phyloP scores from a whole-genome alignment of 2,329 filamentous ascomycete species.

The Trichoderma hamatum region DNA sequence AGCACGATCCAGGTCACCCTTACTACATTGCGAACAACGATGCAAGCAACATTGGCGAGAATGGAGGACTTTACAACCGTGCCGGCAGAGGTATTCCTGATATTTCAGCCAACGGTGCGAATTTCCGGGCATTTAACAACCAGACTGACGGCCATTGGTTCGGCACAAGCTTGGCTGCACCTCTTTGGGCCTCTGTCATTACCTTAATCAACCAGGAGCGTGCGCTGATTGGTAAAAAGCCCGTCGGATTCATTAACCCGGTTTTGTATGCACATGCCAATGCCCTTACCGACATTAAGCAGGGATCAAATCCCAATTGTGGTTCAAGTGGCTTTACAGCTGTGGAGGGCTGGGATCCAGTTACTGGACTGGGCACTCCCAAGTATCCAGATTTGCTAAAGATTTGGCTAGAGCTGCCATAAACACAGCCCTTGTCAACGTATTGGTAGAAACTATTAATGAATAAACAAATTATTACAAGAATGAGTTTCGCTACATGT shows the following conservation, averaged over 20 bases:
- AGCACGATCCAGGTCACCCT: constrained; percentile 32
- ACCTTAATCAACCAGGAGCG: constrained; percentile 32
- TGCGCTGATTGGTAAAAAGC: constrained; percentile 38
- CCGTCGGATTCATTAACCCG: constrained; percentile 48
- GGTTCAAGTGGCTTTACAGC: constrained; percentile 31
- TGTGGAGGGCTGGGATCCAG: constrained; percentile 28
- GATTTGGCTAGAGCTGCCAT: constrained; percentile 24
- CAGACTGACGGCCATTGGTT: constrained; percentile 13
- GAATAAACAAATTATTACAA: not conserved
- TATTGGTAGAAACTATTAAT: not conserved
- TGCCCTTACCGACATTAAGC: constrained; percentile 45
- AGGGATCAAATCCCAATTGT: constrained; percentile 44
- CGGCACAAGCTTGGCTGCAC: constrained; percentile 31
- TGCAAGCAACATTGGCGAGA: constrained; percentile 41
- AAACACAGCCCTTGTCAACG: too few species aligned
- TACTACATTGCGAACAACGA: constrained; percentile 36
- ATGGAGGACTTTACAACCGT: constrained; percentile 40
- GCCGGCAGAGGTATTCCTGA: constrained; percentile 45
- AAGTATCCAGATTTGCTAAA: constrained; percentile 27
- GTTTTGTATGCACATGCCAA: constrained; percentile 42
- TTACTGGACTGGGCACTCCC: constrained; percentile 28
- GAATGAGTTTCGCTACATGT: not conserved
- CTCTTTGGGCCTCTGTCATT: constrained; percentile 32
- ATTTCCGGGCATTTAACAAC: constrained; percentile 43
- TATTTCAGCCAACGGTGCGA: constrained; percentile 50